phyloP scores from a whole-genome alignment of 2,329 filamentous ascomycete species.

The Calonectria ilicicola region DNA sequence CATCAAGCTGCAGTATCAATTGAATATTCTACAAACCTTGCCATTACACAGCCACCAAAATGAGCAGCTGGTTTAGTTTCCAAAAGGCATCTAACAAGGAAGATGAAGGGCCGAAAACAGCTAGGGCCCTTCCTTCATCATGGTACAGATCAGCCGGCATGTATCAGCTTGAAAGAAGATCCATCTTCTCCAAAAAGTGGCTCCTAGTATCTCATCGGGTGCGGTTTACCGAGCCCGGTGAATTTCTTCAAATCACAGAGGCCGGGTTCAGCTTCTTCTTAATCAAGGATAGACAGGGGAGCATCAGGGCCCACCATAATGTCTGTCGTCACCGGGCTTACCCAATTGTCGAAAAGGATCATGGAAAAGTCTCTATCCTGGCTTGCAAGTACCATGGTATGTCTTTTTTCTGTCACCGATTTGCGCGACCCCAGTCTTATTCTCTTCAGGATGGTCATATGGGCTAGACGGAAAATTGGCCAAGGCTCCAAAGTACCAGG shows the following conservation, averaged over 20 bases:
- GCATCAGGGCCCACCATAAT: slow-evolving; percentile 22
- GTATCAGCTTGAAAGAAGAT: slow-evolving; percentile 66
- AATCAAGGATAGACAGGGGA: slow-evolving; percentile 21
- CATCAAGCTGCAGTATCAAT: neutral
- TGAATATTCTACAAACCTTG: neutral
- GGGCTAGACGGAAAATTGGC: slow-evolving; percentile 23
- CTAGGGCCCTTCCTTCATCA: slow-evolving; percentile 30
- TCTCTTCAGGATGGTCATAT: slow-evolving; percentile 19
- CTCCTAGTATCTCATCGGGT: slow-evolving; percentile 65
- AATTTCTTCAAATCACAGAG: slow-evolving; percentile 66
- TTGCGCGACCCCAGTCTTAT: neutral
- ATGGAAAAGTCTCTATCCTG: slow-evolving; percentile 13
- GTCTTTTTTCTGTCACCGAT: neutral
- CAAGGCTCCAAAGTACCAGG: slow-evolving; percentile 25
- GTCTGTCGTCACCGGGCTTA: slow-evolving; percentile 25
- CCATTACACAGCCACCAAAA: neutral
- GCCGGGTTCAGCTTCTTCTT: slow-evolving; percentile 46
- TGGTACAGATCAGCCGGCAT: slow-evolving; percentile 67
- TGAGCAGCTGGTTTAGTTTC: slow-evolving; percentile 25
- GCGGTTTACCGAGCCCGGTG: slow-evolving; percentile 62
- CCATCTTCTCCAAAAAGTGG: slow-evolving; percentile 69
- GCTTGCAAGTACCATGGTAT: slow-evolving; percentile 24
- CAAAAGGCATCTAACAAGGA: neutral
- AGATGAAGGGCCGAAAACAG: neutral
- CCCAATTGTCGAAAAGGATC: slow-evolving; percentile 22